phyloP scores from a whole-genome alignment of 2,329 filamentous ascomycete genomes.

The Xylaria hypoxylon region DNA sequence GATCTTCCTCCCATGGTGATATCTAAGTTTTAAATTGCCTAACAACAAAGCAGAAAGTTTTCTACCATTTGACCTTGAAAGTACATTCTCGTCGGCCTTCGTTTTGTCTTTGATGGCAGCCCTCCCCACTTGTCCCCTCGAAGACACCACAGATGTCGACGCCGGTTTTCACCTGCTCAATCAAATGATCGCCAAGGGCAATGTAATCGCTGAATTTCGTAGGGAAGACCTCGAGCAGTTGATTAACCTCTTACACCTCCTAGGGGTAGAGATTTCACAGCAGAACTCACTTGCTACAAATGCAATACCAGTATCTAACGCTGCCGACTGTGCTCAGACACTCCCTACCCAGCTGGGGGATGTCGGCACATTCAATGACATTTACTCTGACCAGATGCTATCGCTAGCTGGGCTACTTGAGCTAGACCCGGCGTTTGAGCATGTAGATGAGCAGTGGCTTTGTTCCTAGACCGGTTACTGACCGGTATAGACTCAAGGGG shows the following conservation, averaged over 20 bases:
- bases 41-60: slow-evolving; percentile 15
- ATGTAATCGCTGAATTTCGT: slow-evolving; percentile 23
- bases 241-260: slow-evolving; percentile 16
- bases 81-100: slow-evolving; percentile 24
- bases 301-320: not conserved
- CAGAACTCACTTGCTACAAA: not conserved
- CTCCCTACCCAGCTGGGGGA: not conserved
- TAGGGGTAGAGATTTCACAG: slow-evolving; percentile 13
- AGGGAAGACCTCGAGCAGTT: slow-evolving; percentile 19
- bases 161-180: slow-evolving; percentile 17
- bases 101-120: slow-evolving; percentile 23
- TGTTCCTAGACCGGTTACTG: slow-evolving; percentile 2
- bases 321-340: slow-evolving; percentile 2
- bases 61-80: slow-evolving; percentile 23
- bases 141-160: slow-evolving; percentile 12
- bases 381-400: slow-evolving; percentile 25
- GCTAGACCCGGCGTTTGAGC: slow-evolving; percentile 11
- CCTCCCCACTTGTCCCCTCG: slow-evolving; percentile 1
- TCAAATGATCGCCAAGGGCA: slow-evolving; percentile 16
- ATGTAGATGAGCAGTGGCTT: slow-evolving; percentile 26
- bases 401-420: slow-evolving; percentile 22
- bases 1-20: not conserved
- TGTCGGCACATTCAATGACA: slow-evolving; percentile 11
- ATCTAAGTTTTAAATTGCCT: not conserved
- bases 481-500: no score